Evolutionary conservation across 306 rosid genomes (phyloP).

Genomic region (Cucumis sativus): Cucumber_9930_V3 NC_026660.2:25829001-25829500

Average conservation of each 20-base stretch:
- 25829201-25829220: no score
- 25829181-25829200: no score
- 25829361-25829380: background rate
- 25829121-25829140: background rate
- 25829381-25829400: background rate
- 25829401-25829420: background rate
- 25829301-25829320: no score
- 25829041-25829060: background rate
- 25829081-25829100: background rate
- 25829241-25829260: no score
- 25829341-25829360: background rate
- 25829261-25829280: no score
- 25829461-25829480: constrained; percentile 11
- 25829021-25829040: background rate
- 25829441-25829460: background rate
- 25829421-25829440: background rate
- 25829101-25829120: background rate
- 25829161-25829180: no score
- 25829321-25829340: background rate
- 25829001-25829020: background rate
- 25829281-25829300: no score
- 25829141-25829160: background rate
- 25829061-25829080: background rate
- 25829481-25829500: constrained; percentile 67
- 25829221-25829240: no score